phyloP scores from a whole-genome alignment of 2,329 filamentous ascomycete genomes.

The Pseudocercospora macadamiae region DNA sequence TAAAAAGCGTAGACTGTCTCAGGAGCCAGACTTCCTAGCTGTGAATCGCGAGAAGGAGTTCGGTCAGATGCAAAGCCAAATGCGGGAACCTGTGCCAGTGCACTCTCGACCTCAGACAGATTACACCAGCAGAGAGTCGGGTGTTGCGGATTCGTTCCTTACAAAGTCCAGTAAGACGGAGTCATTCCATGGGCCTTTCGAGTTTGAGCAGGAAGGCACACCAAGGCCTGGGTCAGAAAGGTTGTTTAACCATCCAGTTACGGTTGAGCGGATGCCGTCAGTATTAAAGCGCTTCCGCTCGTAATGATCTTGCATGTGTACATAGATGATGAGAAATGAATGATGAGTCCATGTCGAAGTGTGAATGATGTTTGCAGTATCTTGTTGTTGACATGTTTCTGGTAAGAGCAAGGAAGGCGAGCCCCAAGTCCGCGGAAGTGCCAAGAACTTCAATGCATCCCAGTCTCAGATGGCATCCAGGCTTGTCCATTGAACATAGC shows the following conservation, averaged over 20 bases:
- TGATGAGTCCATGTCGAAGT: background rate
- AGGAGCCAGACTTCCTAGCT: slow-evolving; percentile 5
- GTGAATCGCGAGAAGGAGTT: background rate
- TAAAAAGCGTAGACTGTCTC: slow-evolving; percentile 8
- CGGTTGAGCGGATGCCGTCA: background rate
- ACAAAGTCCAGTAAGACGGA: slow-evolving; percentile 15
- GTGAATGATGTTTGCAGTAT: background rate
- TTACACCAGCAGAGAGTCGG: slow-evolving; percentile 3
- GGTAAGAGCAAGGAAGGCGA: no score
- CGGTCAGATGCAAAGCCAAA: background rate
- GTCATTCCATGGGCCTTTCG: slow-evolving; percentile 19
- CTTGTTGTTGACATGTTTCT: no score
- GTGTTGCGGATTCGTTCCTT: slow-evolving; percentile 7
- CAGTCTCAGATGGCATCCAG: background rate
- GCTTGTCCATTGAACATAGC: background rate
- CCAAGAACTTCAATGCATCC: background rate
- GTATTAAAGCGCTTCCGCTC: background rate
- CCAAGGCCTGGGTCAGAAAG: slow-evolving; percentile 14
- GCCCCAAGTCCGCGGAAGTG: slow-evolving; percentile 1
- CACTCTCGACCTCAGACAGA: slow-evolving; percentile 1
- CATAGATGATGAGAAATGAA: slow-evolving; percentile 1
- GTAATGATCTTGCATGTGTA: background rate
- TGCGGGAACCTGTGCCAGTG: slow-evolving; percentile 1
- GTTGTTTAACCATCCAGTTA: slow-evolving; percentile 12
- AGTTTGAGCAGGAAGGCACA: slow-evolving; percentile 16